Evolutionary conservation across 139 green algal species (phyloP).

Genomic region (Limnomonas spitsbergensis): DNA sequence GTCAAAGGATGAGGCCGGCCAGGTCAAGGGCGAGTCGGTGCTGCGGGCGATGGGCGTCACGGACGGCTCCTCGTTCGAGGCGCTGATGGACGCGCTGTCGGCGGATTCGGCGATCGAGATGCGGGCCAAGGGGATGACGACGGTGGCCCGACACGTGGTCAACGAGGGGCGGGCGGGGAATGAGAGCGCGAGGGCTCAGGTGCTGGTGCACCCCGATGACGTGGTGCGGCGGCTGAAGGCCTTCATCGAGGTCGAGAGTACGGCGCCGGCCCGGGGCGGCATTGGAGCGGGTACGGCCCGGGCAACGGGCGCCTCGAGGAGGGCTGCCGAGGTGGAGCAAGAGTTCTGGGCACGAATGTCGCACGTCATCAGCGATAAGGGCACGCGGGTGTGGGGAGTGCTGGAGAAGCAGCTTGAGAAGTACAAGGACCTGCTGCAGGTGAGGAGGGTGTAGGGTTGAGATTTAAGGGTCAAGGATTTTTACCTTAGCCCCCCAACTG

Average conservation of each 20-base stretch:
- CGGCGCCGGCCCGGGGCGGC: slow-evolving; percentile 26
- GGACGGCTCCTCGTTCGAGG: slow-evolving; percentile 51
- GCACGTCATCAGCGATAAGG: slow-evolving; percentile 48
- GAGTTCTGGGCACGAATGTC: slow-evolving; percentile 55
- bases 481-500: background rate
- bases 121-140: slow-evolving; percentile 35
- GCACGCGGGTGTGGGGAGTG: slow-evolving; percentile 58
- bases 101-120: slow-evolving; percentile 45
- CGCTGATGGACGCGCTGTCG: slow-evolving; percentile 60
- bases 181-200: background rate
- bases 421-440: slow-evolving; percentile 63
- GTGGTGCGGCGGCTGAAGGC: slow-evolving; percentile 51
- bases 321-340: slow-evolving; percentile 37
- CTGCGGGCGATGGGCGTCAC: slow-evolving; percentile 58
- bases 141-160: slow-evolving; percentile 16
- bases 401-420: slow-evolving; percentile 66
- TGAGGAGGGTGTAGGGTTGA: background rate
- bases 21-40: slow-evolving; percentile 52
- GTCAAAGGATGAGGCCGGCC: slow-evolving; percentile 42
- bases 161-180: background rate
- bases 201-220: slow-evolving; percentile 64
- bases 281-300: slow-evolving; percentile 19
- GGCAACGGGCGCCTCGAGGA: slow-evolving; percentile 18
- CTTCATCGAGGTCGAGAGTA: slow-evolving; percentile 40
- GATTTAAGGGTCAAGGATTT: background rate